Conservation (phyloP, 129 eudicot species). For the Centrapalus pauciflorus region DNA sequence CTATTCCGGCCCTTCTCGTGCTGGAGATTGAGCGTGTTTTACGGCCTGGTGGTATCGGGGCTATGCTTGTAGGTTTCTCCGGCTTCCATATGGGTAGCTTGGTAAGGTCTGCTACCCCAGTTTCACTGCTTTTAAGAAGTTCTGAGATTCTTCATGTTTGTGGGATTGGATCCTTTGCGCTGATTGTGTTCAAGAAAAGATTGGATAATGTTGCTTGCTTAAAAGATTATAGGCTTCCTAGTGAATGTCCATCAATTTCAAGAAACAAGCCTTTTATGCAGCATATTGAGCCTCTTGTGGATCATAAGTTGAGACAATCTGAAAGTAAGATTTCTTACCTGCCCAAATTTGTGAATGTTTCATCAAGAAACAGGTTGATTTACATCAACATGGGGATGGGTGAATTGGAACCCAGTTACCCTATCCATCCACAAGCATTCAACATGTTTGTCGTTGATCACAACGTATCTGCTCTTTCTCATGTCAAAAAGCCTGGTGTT, state of each 20-base stretch:
- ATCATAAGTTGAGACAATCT: slow-evolving; percentile 3
- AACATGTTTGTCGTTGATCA: slow-evolving; percentile 66
- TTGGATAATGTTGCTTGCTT: slow-evolving; percentile 32
- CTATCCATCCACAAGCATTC: slow-evolving; percentile 26
- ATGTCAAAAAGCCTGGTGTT: slow-evolving; percentile 65
- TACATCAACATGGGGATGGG: slow-evolving; percentile 70
- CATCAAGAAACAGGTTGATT: slow-evolving; percentile 60
- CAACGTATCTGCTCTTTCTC: slow-evolving; percentile 52
- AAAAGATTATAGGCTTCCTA: slow-evolving; percentile 51
- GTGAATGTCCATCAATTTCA: slow-evolving; percentile 55
- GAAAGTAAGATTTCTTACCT: slow-evolving; percentile 40
- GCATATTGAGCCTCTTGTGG: slow-evolving; percentile 55
- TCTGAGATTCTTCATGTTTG: slow-evolving; percentile 57
- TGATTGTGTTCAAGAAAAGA: slow-evolving; percentile 49
- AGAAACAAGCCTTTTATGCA: slow-evolving; percentile 63
- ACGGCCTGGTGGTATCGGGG: slow-evolving; percentile 70
- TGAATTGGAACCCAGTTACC: slow-evolving; percentile 33
- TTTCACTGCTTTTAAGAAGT: slow-evolving; percentile 57
- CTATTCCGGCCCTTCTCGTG: slow-evolving; percentile 71
- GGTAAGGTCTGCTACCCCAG: slow-evolving; percentile 53
- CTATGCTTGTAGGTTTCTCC: slow-evolving; percentile 48
- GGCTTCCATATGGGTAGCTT: slow-evolving; percentile 39
- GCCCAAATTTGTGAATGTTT: slow-evolving; percentile 47
- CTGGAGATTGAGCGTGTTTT: slow-evolving; percentile 78
- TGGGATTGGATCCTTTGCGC: slow-evolving; percentile 39